Conservation (phyloP, 805 yeast species). For the Candida nonsorbophila region DNA sequence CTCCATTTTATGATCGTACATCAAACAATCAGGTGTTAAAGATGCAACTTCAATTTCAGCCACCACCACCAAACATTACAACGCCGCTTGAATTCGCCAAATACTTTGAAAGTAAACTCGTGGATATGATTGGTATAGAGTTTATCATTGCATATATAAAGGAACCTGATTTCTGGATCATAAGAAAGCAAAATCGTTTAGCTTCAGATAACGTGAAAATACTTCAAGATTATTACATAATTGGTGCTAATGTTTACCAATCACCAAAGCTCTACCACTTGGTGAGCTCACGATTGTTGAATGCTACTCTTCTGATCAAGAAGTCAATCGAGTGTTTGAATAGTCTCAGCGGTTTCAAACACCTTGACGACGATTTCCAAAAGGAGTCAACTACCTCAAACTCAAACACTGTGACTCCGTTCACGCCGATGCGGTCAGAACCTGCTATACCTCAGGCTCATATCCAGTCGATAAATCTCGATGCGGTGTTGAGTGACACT, state of each 20-base stretch:
- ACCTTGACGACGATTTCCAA: constrained; percentile 5
- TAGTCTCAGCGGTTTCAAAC: constrained; percentile 17
- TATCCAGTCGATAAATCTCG: too few species aligned
- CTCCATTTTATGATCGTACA: constrained; percentile 92
- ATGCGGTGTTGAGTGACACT: too few species aligned
- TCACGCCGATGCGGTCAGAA: too few species aligned
- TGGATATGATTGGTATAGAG: constrained; percentile 81
- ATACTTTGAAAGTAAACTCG: constrained; percentile 51
- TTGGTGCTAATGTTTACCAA: constrained; percentile 90
- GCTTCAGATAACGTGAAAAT: constrained; percentile 37
- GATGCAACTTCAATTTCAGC: constrained; percentile 89
- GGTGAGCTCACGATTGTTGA: constrained; percentile 58
- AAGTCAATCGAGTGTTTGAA: constrained; percentile 28
- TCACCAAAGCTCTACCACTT: constrained; percentile 75
- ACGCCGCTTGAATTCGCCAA: constrained; percentile 22
- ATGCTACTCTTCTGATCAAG: constrained; percentile 30
- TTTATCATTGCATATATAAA: constrained; percentile 67
- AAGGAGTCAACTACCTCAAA: too few species aligned
- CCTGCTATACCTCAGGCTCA: too few species aligned
- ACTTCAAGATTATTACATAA: constrained; percentile 77
- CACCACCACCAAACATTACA: constrained; percentile 29
- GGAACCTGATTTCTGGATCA: constrained; percentile 92
- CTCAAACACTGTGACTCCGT: too few species aligned
- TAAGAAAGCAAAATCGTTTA: constrained; percentile 71
- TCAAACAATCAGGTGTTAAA: constrained; percentile 91